These are phyloP conservation scores for Exophiala alcalophila DNA, from an alignment of 2,329 filamentous ascomycete species.

Conservation along the genomic window DNA sequence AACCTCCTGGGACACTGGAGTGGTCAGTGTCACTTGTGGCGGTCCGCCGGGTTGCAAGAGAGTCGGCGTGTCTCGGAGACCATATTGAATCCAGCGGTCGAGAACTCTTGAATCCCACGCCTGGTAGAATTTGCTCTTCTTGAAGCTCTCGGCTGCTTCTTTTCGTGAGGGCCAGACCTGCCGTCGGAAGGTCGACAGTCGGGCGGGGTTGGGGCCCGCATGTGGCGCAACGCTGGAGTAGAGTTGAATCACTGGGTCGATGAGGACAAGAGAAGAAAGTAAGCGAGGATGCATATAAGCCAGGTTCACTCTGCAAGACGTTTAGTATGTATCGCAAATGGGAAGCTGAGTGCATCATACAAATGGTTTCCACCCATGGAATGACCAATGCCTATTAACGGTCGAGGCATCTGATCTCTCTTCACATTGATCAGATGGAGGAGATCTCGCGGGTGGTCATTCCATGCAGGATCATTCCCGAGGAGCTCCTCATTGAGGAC, in stretches of 20 bases:
- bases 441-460: slow-evolving; percentile 75
- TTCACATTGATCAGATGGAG: slow-evolving; percentile 51
- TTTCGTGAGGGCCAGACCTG: slow-evolving; percentile 77
- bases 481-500: slow-evolving; percentile 67
- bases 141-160: slow-evolving; percentile 66
- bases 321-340: slow-evolving; percentile 3
- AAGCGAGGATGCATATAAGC: slow-evolving; percentile 70
- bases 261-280: slow-evolving; percentile 65
- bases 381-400: slow-evolving; percentile 80
- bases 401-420: slow-evolving; percentile 42
- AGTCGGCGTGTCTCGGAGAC: slow-evolving; percentile 72
- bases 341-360: slow-evolving; percentile 6
- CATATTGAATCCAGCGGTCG: slow-evolving; percentile 68
- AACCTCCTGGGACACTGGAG: slow-evolving; percentile 84
- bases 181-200: slow-evolving; percentile 67
- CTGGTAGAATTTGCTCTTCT: slow-evolving; percentile 70
- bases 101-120: slow-evolving; percentile 79
- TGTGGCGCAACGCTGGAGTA: slow-evolving; percentile 42
- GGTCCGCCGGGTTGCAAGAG: slow-evolving; percentile 40
- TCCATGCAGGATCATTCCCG: slow-evolving; percentile 77
- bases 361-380: slow-evolving; percentile 73
- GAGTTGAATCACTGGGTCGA: slow-evolving; percentile 56
- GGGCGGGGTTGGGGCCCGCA: slow-evolving; percentile 51
- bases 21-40: slow-evolving; percentile 66
- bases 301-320: slow-evolving; percentile 17